Percentiles rank a stretch among this genome's conserved stretches.
Evolutionary conservation across 805 yeast genomes (phyloP).

Genomic region (Debaryomyces prosopidis): DNA sequence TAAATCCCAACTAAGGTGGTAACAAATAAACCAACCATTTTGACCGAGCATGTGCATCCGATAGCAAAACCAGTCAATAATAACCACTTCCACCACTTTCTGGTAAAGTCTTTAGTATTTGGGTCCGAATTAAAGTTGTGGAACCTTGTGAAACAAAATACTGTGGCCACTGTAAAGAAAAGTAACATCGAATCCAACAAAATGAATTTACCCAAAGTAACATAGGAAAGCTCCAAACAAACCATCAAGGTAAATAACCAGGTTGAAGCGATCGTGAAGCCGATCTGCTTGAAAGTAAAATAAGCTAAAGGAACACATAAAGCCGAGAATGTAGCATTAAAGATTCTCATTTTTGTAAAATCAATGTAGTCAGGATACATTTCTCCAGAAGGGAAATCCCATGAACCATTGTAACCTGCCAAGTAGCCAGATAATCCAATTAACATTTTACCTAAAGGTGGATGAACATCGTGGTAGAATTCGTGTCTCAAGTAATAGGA

Average conservation of each 20-base stretch:
- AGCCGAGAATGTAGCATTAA: constrained; percentile 69
- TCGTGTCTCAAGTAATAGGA: constrained; percentile 77
- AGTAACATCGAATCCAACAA: constrained; percentile 74
- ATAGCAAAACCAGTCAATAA: constrained; percentile 78
- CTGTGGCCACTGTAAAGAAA: constrained; percentile 77
- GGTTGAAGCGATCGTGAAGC: constrained; percentile 48
- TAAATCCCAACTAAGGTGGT: constrained; percentile 87
- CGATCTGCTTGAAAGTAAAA: constrained; percentile 62
- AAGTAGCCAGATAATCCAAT: constrained; percentile 76
- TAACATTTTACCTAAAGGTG: constrained; percentile 81
- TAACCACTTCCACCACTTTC: constrained; percentile 95
- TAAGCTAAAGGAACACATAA: constrained; percentile 71
- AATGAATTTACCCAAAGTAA: constrained; percentile 73
- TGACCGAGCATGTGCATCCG: constrained; percentile 90
- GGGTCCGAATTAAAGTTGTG: constrained; percentile 53
- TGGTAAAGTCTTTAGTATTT: constrained; percentile 49
- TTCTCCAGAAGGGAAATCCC: constrained; percentile 69
- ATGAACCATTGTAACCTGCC: constrained; percentile 83
- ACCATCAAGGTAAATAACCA: constrained; percentile 65
- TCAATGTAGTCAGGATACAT: constrained; percentile 62
- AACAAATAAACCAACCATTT: constrained; percentile 95
- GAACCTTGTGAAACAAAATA: constrained; percentile 70
- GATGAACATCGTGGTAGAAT: constrained; percentile 85
- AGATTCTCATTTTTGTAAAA: constrained; percentile 65
- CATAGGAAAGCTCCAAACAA: constrained; percentile 65